phyloP scores from a whole-genome alignment of 78 protist genomes.

The Anaeramoeba flamelloides region DNA sequence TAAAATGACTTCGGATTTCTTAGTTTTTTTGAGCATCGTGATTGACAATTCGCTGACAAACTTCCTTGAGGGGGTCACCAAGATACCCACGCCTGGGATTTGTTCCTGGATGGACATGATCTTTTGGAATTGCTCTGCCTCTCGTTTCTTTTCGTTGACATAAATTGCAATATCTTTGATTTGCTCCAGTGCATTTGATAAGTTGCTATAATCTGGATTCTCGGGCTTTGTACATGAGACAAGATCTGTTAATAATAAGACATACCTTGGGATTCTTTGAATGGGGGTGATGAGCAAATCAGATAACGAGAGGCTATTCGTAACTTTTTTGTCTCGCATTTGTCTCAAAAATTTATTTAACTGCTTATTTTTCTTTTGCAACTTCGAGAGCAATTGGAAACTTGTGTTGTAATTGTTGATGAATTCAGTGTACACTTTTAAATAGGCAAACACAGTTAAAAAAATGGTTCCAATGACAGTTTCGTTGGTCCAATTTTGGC shows the following conservation, averaged over 20 bases:
- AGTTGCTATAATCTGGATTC: not conserved
- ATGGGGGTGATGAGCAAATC: not conserved
- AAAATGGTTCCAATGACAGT: not conserved
- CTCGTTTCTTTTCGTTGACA: not conserved
- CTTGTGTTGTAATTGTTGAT: not conserved
- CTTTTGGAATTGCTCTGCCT: not conserved
- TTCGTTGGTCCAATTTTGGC: not conserved
- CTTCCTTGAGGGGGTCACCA: not conserved
- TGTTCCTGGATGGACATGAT: not conserved
- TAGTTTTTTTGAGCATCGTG: too few relatives aligned
- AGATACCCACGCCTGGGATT: not conserved
- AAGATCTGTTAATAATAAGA: not conserved
- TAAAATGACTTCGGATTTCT: too few relatives aligned
- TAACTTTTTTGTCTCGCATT: not conserved
- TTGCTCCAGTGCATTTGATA: not conserved
- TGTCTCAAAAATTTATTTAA: not conserved
- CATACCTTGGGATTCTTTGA: not conserved
- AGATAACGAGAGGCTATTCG: not conserved
- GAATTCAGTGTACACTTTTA: not conserved
- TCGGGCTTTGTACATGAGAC: not conserved
- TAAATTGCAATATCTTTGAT: not conserved
- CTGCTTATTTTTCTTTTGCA: not conserved
- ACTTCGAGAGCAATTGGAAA: not conserved
- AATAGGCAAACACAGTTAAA: not conserved
- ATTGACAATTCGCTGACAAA: not conserved